Conservation (phyloP, 2,329 filamentous ascomycete species). For the Blastomyces emzantsi region DNA sequence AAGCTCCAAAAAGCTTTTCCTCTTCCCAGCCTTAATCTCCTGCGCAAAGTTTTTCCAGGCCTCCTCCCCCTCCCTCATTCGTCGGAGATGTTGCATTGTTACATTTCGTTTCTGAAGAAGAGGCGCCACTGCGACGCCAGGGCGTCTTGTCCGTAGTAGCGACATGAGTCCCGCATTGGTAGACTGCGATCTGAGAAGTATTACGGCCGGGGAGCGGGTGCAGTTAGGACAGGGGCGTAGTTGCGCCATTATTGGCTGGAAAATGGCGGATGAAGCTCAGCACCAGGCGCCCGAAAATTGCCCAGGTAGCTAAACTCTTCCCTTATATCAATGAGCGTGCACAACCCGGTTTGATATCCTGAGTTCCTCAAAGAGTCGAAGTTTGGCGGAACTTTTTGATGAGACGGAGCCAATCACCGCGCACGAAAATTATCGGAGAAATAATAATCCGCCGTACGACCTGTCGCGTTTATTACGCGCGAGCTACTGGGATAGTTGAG, state of each 20-base stretch:
- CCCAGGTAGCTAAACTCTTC: not conserved
- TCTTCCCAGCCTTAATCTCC: slow-evolving; percentile 37
- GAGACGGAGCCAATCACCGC: not conserved
- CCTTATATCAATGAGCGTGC: not conserved
- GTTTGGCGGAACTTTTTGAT: not conserved
- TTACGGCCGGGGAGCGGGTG: not conserved
- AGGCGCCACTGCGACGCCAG: not conserved
- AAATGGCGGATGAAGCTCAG: not conserved
- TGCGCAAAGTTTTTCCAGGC: slow-evolving; percentile 34
- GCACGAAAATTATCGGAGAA: not conserved
- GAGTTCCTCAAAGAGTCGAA: not conserved
- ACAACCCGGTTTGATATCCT: not conserved
- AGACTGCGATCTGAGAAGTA: not conserved
- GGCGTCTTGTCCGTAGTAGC: not conserved
- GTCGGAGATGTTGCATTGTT: slow-evolving; percentile 28
- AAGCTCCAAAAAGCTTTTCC: slow-evolving; percentile 36
- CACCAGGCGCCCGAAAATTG: not conserved
- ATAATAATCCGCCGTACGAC: not conserved
- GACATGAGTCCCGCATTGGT: slow-evolving; percentile 1
- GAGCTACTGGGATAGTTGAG: not conserved
- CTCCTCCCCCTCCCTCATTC: slow-evolving; percentile 32
- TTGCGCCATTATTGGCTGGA: not conserved
- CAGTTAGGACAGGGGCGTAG: not conserved
- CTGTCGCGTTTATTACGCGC: not conserved
- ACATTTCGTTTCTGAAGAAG: slow-evolving; percentile 26